Evolutionary conservation across 2,329 filamentous ascomycete species (phyloP).

Genomic region (Venturia effusa): DNA sequence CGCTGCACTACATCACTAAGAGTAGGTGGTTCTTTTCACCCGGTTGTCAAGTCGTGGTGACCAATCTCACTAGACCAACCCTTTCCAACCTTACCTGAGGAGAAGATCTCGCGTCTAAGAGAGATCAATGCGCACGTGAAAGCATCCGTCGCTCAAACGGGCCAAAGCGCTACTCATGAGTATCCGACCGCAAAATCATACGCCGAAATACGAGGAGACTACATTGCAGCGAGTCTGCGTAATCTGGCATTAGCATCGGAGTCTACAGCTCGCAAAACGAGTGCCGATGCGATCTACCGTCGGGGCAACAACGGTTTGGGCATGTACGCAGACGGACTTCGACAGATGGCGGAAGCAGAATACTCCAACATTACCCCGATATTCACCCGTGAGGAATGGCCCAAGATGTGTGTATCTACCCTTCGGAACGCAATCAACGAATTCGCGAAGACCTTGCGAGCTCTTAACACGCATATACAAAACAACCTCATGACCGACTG

Average conservation of each 20-base stretch:
- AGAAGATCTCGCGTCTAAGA: slow-evolving; percentile 63
- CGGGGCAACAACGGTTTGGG: slow-evolving; percentile 85
- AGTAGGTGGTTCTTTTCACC: slow-evolving; percentile 36
- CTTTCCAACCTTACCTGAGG: slow-evolving; percentile 71
- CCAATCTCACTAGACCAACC: slow-evolving; percentile 40
- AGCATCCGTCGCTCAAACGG: slow-evolving; percentile 41
- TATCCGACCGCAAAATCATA: slow-evolving; percentile 70
- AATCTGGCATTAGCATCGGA: slow-evolving; percentile 77
- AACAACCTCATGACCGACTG: slow-evolving; percentile 80
- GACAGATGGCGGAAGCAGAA: slow-evolving; percentile 77
- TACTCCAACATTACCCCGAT: slow-evolving; percentile 84
- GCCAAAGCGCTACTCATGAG: slow-evolving; percentile 43
- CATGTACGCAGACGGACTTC: slow-evolving; percentile 77
- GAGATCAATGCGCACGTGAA: slow-evolving; percentile 71
- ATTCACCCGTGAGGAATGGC: slow-evolving; percentile 79
- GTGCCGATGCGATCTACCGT: slow-evolving; percentile 63
- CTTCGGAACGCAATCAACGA: slow-evolving; percentile 70
- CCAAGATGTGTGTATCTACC: slow-evolving; percentile 64
- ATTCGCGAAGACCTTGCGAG: slow-evolving; percentile 73
- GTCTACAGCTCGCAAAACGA: slow-evolving; percentile 65
- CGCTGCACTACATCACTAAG: slow-evolving; percentile 87
- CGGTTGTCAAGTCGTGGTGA: neutral
- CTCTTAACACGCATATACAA: slow-evolving; percentile 85
- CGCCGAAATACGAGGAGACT: slow-evolving; percentile 74
- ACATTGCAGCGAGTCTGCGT: slow-evolving; percentile 69